These are phyloP conservation scores for Zoysia japonica DNA, from an alignment of 176 grass and related monocot genomes.

Conservation along the genomic window DNA sequence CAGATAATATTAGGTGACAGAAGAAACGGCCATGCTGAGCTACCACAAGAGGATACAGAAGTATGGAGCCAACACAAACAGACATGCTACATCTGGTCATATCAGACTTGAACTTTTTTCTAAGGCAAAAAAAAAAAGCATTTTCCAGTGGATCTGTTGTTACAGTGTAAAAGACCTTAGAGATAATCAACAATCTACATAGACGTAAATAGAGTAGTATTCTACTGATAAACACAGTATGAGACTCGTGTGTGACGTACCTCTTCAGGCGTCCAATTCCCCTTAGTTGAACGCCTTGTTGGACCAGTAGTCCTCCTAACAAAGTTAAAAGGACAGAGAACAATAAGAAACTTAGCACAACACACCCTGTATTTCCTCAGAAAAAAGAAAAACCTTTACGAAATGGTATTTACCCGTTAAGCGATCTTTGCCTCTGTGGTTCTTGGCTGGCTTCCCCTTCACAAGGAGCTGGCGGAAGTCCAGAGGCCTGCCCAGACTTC, in stretches of 20 bases:
- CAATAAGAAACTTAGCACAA: neutral
- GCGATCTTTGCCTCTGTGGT: constrained; percentile 44
- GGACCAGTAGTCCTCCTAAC: constrained; percentile 92
- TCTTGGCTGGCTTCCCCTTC: constrained; percentile 48
- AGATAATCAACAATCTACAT: neutral
- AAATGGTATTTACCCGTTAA: constrained; percentile 52
- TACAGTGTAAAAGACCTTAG: neutral
- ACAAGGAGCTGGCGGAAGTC: constrained; percentile 30
- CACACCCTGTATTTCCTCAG: too few relatives aligned
- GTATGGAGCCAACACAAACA: neutral
- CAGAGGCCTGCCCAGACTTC: constrained; percentile 44
- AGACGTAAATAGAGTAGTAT: neutral
- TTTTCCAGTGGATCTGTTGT: neutral
- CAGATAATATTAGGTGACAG: neutral
- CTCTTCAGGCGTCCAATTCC: constrained; percentile 94
- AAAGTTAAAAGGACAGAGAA: constrained; percentile 20
- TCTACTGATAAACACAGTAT: constrained; percentile 4
- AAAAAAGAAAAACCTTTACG: neutral
- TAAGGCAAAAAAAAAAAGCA: neutral
- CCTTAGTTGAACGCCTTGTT: constrained; percentile 84
- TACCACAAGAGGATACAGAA: neutral
- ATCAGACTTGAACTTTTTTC: neutral
- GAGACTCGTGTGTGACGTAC: constrained; percentile 32
- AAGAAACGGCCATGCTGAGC: neutral
- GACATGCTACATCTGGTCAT: neutral